A percentile compares a stretch with the other conserved stretches of the same genome.
phyloP scores from a whole-genome alignment of 208 protist genomes.

The Acanthamoeba sp. region DNA sequence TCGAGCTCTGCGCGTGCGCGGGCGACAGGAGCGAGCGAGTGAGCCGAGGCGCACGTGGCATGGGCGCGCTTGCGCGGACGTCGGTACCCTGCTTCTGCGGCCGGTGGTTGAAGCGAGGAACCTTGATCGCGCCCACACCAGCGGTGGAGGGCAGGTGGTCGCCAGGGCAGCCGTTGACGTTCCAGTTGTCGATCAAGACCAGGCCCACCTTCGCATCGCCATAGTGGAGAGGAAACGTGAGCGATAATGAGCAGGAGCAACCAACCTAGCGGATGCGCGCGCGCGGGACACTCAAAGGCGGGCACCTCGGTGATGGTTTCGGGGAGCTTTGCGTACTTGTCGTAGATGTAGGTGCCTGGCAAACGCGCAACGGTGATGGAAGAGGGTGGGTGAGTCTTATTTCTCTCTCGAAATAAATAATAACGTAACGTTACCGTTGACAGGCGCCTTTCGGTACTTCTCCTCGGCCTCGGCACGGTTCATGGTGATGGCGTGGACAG shows the following conservation, averaged over 20 bases:
- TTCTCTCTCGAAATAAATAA: background rate
- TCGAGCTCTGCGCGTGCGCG: background rate
- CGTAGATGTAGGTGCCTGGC: constrained; percentile 42
- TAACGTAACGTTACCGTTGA: background rate
- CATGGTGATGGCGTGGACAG: constrained; percentile 8
- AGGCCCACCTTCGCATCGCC: background rate
- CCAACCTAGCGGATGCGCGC: no score
- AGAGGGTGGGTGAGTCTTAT: background rate
- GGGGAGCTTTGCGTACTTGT: constrained; percentile 59
- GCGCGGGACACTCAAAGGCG: no score
- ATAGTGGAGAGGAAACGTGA: no score
- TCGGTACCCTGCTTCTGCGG: constrained; percentile 43
- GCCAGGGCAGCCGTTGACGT: constrained; percentile 57
- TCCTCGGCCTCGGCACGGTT: constrained; percentile 57
- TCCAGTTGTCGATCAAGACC: constrained; percentile 42
- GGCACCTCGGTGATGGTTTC: constrained; percentile 2
- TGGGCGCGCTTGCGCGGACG: background rate
- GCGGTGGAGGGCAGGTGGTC: constrained; percentile 26
- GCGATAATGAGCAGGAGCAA: no score
- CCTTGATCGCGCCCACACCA: constrained; percentile 37
- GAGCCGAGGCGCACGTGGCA: background rate
- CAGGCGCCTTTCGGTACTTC: constrained; percentile 28
- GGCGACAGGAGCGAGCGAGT: background rate
- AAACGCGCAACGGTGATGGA: background rate
- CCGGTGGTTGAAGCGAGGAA: constrained; percentile 43